These are phyloP conservation scores for Allium cepa DNA, from an alignment of 106 monocot species.

Conservation along the genomic window DNA sequence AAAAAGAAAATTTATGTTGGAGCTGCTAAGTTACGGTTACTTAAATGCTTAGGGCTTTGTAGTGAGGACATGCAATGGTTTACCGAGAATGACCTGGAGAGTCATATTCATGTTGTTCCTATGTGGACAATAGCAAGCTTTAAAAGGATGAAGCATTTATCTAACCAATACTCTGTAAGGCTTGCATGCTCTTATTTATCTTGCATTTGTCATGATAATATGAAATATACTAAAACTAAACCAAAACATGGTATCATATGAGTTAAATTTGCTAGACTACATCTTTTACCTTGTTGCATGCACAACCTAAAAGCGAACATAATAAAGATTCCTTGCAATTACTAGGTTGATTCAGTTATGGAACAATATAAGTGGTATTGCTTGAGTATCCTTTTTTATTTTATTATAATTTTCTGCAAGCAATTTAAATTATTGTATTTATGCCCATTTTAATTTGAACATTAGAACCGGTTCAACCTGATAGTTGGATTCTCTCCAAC, in stretches of 20 bases:
- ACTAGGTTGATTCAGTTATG: too few species aligned
- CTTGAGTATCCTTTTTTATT: too few species aligned
- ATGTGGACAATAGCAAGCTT: conserved; percentile 98
- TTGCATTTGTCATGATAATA: background rate
- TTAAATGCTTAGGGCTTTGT: conserved; percentile 63
- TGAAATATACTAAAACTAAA: too few species aligned
- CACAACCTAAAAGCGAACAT: too few species aligned
- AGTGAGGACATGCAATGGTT: conserved; percentile 90
- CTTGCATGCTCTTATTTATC: background rate
- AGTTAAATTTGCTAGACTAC: too few species aligned
- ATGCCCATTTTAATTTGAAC: conserved; percentile 1
- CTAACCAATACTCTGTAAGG: conserved; percentile 76
- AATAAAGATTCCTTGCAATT: too few species aligned
- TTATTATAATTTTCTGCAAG: too few species aligned
- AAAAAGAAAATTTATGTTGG: conserved; percentile 83
- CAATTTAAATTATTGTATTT: too few species aligned
- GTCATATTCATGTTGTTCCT: conserved; percentile 92
- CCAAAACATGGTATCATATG: too few species aligned
- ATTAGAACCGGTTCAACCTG: conserved; percentile 68
- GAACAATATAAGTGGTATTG: too few species aligned
- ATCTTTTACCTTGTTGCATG: too few species aligned
- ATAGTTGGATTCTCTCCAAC: conserved; percentile 97
- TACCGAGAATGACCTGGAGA: conserved; percentile 81
- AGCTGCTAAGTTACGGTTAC: conserved; percentile 55
- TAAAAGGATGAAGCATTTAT: conserved; percentile 86